These are phyloP conservation scores for Neopestalotiopsis sp. DNA, from an alignment of 2,329 filamentous ascomycete genomes.

Conservation along the genomic window DNA sequence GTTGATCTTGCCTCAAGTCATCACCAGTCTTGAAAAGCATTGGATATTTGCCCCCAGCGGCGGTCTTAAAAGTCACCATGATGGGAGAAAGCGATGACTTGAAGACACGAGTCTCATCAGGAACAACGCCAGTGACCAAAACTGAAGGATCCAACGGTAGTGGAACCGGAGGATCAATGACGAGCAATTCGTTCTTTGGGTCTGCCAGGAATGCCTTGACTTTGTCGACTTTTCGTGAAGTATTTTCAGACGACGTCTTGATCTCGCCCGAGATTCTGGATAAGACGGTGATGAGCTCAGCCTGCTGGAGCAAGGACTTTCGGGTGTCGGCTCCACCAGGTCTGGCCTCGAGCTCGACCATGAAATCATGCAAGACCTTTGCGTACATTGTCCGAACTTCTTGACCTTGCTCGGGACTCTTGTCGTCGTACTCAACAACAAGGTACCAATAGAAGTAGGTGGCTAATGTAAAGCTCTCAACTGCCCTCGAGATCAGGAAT, in stretches of 20 bases:
- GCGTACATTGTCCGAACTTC: constrained; percentile 86
- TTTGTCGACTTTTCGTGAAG: constrained; percentile 79
- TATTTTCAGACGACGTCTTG: constrained; percentile 77
- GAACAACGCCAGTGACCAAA: constrained; percentile 76
- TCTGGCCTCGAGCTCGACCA: constrained; percentile 79
- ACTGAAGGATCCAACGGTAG: constrained; percentile 88
- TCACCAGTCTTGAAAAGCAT: constrained; percentile 98
- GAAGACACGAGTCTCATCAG: constrained; percentile 89
- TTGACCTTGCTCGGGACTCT: constrained; percentile 73
- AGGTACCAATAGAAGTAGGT: constrained; percentile 99
- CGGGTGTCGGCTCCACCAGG: constrained; percentile 74
- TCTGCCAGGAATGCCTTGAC: constrained; percentile 86
- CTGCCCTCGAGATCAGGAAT: constrained; percentile 88
- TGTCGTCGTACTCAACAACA: constrained; percentile 95
- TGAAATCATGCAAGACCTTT: constrained; percentile 95
- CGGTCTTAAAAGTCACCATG: constrained; percentile 87
- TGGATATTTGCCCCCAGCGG: constrained; percentile 77
- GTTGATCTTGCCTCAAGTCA: constrained; percentile 93
- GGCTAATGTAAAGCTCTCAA: constrained; percentile 85
- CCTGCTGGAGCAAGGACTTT: constrained; percentile 81
- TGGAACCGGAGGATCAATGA: constrained; percentile 84
- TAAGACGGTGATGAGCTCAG: constrained; percentile 84
- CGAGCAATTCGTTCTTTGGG: constrained; percentile 84
- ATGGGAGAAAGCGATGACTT: constrained; percentile 94
- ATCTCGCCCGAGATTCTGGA: constrained; percentile 90